These are phyloP conservation scores for Aspergillus heteromorphus DNA, from an alignment of 495 filamentous ascomycete genomes.

Conservation along the genomic window DNA sequence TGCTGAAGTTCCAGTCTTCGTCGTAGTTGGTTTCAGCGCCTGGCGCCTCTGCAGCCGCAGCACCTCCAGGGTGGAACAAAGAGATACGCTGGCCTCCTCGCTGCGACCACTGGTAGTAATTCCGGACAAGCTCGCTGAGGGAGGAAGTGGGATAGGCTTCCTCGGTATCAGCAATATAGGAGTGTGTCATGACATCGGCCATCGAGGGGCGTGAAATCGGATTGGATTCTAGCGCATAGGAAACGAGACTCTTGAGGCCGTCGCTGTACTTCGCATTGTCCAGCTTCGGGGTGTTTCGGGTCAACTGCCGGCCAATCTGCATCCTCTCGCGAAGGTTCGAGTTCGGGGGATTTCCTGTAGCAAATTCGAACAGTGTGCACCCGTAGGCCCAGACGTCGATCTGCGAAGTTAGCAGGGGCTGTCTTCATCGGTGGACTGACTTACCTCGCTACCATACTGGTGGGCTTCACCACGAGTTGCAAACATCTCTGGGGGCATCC, in stretches of 20 bases:
- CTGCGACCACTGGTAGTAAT: slow-evolving; percentile 81
- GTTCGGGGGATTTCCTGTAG: slow-evolving; percentile 78
- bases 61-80: slow-evolving; percentile 71
- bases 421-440: background rate
- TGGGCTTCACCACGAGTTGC: slow-evolving; percentile 33
- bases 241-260: slow-evolving; percentile 67
- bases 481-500: slow-evolving; percentile 93
- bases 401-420: slow-evolving; percentile 29
- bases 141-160: slow-evolving; percentile 62
- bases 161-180: slow-evolving; percentile 52
- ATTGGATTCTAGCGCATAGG: slow-evolving; percentile 72
- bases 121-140: slow-evolving; percentile 67
- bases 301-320: slow-evolving; percentile 59
- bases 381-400: slow-evolving; percentile 97
- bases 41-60: slow-evolving; percentile 54
- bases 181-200: slow-evolving; percentile 41
- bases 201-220: slow-evolving; percentile 67
- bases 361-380: slow-evolving; percentile 85
- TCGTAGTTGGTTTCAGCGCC: slow-evolving; percentile 36
- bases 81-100: slow-evolving; percentile 79
- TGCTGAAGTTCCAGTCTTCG: slow-evolving; percentile 92
- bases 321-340: slow-evolving; percentile 40
- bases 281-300: slow-evolving; percentile 56
- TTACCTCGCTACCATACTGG: slow-evolving; percentile 55
- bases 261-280: slow-evolving; percentile 71